Percentiles rank a stretch among this genome's conserved stretches.
Evolutionary conservation across 352 stramenopile species (phyloP).

Genomic region (Blastocystis hominis): DNA sequence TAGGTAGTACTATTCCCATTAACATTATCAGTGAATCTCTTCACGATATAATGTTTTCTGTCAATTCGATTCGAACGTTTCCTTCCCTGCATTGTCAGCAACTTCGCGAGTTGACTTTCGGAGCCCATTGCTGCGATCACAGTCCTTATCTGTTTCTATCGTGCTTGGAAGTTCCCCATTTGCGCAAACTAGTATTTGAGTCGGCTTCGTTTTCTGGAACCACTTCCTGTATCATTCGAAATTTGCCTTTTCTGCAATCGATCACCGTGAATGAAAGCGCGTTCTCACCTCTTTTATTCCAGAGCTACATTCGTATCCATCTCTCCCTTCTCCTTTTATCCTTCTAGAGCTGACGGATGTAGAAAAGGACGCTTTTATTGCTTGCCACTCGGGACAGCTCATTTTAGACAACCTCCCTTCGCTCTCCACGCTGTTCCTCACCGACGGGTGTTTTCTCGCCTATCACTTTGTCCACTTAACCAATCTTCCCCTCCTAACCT

Average conservation of each 20-base stretch:
- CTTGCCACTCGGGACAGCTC: not conserved
- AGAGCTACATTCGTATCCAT: not conserved
- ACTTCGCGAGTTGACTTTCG: not conserved
- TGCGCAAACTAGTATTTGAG: not conserved
- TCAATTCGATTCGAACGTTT: not conserved
- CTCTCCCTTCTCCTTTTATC: not conserved
- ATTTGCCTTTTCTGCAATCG: not conserved
- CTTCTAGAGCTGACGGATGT: not conserved
- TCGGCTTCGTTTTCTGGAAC: not conserved
- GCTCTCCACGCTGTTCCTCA: not conserved
- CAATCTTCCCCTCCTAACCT: not conserved
- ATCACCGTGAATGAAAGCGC: not conserved
- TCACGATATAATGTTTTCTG: not conserved
- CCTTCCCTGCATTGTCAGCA: not conserved
- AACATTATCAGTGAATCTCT: not conserved
- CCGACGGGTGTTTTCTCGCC: not conserved
- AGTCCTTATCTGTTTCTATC: not conserved
- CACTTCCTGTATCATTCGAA: not conserved
- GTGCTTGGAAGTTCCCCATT: not conserved
- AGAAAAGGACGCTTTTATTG: not conserved
- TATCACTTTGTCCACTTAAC: not conserved
- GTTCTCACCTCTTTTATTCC: not conserved
- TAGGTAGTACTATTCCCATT: not conserved
- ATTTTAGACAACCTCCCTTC: not conserved
- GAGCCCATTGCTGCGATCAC: not conserved